These are phyloP conservation scores for Leccinellum rugosiceps DNA, from an alignment of 768 basidiomycete species.

Conservation along the genomic window DNA sequence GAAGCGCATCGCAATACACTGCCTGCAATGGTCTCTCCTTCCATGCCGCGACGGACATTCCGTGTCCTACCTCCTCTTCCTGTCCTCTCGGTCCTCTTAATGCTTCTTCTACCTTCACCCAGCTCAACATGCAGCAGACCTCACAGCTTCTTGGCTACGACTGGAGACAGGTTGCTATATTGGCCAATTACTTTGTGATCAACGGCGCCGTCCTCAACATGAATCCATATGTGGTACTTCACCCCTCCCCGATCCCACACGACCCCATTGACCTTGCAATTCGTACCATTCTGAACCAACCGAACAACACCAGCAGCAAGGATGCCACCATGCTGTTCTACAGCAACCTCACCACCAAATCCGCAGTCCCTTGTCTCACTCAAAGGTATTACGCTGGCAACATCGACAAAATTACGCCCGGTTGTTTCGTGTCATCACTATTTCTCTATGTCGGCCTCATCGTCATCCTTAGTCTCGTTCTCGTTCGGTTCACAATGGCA, in stretches of 20 bases:
- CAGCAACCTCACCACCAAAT: slow-evolving; percentile 59
- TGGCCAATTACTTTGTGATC: slow-evolving; percentile 77
- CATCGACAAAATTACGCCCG: slow-evolving; percentile 95
- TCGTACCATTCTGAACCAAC: slow-evolving; percentile 60
- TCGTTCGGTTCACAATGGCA: slow-evolving; percentile 94
- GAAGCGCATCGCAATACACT: slow-evolving; percentile 60
- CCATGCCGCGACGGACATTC: slow-evolving; percentile 67
- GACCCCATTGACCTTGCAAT: slow-evolving; percentile 84
- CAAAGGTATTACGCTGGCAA: slow-evolving; percentile 89
- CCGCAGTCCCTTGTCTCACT: slow-evolving; percentile 75
- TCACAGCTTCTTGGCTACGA: slow-evolving; percentile 76
- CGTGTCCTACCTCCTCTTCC: slow-evolving; percentile 56
- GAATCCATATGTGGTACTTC: slow-evolving; percentile 75
- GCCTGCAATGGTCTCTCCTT: slow-evolving; percentile 62
- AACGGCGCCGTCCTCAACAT: slow-evolving; percentile 96
- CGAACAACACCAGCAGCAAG: slow-evolving; percentile 59
- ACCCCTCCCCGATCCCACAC: slow-evolving; percentile 60
- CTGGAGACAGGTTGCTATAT: slow-evolving; percentile 81
- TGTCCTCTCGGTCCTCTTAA: slow-evolving; percentile 70
- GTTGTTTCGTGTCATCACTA: slow-evolving; percentile 87
- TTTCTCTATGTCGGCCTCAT: slow-evolving; percentile 89
- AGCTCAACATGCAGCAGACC: slow-evolving; percentile 67
- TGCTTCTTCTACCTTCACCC: slow-evolving; percentile 49
- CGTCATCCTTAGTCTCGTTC: slow-evolving; percentile 86
- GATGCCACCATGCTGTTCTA: slow-evolving; percentile 90